These are phyloP conservation scores for Scenedesmus sp. DNA, from an alignment of 163 green algal genomes.

Conservation along the genomic window DNA sequence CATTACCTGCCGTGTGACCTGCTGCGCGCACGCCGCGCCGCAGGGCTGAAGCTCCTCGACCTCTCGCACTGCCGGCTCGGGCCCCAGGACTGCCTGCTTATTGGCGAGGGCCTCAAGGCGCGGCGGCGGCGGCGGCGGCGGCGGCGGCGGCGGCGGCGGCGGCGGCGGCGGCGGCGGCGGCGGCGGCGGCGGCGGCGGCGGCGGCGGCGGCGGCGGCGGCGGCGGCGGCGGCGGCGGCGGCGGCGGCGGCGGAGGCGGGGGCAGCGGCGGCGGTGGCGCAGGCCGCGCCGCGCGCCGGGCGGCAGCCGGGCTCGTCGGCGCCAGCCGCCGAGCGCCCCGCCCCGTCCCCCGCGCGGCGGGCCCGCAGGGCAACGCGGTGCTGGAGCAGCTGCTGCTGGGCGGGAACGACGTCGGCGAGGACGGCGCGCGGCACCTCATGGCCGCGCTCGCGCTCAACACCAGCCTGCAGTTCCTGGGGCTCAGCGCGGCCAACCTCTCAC, in stretches of 20 bases:
- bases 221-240: too few relatives aligned
- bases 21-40: too few relatives aligned
- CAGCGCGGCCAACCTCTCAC: slow-evolving; percentile 47
- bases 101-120: slow-evolving; percentile 63
- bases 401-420: slow-evolving; percentile 71
- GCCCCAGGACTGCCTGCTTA: slow-evolving; percentile 61
- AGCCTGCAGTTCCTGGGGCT: slow-evolving; percentile 70
- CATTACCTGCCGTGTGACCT: too few relatives aligned
- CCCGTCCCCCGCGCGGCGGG: background rate
- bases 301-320: background rate
- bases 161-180: too few relatives aligned
- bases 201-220: too few relatives aligned
- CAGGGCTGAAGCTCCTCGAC: slow-evolving; percentile 62
- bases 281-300: background rate
- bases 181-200: too few relatives aligned
- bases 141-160: too few relatives aligned
- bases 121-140: background rate
- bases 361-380: slow-evolving; percentile 53
- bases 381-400: slow-evolving; percentile 67
- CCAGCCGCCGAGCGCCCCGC: background rate
- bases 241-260: background rate
- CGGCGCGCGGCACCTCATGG: slow-evolving; percentile 70
- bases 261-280: background rate
- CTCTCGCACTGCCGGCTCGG: slow-evolving; percentile 67
- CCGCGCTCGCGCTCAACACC: slow-evolving; percentile 64